These are phyloP conservation scores for Podosphaera xanthii DNA, from an alignment of 2,329 filamentous ascomycete genomes.

Conservation along the genomic window DNA sequence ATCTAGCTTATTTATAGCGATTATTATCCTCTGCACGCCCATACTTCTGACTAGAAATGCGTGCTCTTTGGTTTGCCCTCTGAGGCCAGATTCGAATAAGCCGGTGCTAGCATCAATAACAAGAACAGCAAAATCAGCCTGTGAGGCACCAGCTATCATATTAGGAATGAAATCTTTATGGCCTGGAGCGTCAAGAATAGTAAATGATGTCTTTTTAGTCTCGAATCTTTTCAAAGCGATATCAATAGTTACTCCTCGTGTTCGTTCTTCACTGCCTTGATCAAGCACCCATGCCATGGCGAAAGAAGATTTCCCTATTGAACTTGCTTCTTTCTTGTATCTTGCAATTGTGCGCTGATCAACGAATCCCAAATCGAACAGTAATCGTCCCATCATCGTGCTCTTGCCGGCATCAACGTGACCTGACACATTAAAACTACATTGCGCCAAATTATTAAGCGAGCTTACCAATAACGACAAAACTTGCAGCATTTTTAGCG, in stretches of 20 bases:
- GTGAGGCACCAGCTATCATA: constrained; percentile 93
- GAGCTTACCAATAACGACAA: constrained; percentile 63
- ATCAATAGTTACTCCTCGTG: constrained; percentile 83
- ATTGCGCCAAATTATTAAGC: neutral
- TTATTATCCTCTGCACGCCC: constrained; percentile 68
- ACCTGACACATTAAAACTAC: constrained; percentile 25
- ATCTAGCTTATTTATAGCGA: constrained; percentile 92
- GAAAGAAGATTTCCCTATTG: constrained; percentile 84
- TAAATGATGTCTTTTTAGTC: constrained; percentile 68
- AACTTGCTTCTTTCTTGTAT: constrained; percentile 70
- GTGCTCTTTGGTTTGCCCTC: constrained; percentile 86
- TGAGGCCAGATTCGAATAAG: constrained; percentile 80
- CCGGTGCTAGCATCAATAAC: constrained; percentile 82
- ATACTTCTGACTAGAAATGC: constrained; percentile 74
- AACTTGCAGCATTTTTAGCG: constrained; percentile 63
- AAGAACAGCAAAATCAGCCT: constrained; percentile 85
- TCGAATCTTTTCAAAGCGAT: constrained; percentile 90
- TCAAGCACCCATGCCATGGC: constrained; percentile 94
- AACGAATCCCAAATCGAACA: constrained; percentile 72
- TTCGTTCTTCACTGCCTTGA: constrained; percentile 70
- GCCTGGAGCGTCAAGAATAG: constrained; percentile 84
- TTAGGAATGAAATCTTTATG: constrained; percentile 94
- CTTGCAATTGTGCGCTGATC: constrained; percentile 75
- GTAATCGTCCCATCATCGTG: constrained; percentile 84
- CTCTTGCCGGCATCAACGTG: constrained; percentile 97